These are phyloP conservation scores for Solanum stenotomum DNA, from an alignment of 257 asterid genomes.

Conservation along the genomic window DNA sequence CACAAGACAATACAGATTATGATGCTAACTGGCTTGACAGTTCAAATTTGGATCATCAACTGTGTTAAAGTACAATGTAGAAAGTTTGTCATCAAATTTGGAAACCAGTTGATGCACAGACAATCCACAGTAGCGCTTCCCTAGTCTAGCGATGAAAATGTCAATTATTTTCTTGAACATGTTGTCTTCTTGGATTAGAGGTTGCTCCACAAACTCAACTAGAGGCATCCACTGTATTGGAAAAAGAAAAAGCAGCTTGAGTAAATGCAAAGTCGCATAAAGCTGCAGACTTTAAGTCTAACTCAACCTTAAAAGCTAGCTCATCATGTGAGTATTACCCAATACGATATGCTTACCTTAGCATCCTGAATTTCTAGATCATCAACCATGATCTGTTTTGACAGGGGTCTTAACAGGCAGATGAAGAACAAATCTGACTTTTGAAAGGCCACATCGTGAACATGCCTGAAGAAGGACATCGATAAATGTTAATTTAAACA, in stretches of 20 bases:
- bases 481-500: neutral
- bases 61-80: constrained; percentile 63
- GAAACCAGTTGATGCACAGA: constrained; percentile 57
- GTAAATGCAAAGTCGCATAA: neutral
- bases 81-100: constrained; percentile 49
- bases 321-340: neutral
- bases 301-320: neutral
- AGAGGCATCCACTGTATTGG: constrained; percentile 67
- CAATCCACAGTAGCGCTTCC: constrained; percentile 58
- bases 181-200: constrained; percentile 53
- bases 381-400: constrained; percentile 50
- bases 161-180: constrained; percentile 73
- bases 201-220: constrained; percentile 58
- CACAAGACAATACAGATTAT: neutral
- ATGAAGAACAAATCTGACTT: constrained; percentile 76
- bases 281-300: neutral
- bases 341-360: constrained; percentile 31
- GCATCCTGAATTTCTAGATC: constrained; percentile 75
- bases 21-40: constrained; percentile 32
- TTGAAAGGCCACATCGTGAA: constrained; percentile 59
- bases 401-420: constrained; percentile 22
- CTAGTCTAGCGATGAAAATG: constrained; percentile 55
- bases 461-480: constrained; percentile 43
- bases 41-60: constrained; percentile 28
- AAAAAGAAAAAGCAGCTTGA: neutral